Conservation (phyloP, 1,284 basidiomycete species). For the Apiotrichum gracile region DNA sequence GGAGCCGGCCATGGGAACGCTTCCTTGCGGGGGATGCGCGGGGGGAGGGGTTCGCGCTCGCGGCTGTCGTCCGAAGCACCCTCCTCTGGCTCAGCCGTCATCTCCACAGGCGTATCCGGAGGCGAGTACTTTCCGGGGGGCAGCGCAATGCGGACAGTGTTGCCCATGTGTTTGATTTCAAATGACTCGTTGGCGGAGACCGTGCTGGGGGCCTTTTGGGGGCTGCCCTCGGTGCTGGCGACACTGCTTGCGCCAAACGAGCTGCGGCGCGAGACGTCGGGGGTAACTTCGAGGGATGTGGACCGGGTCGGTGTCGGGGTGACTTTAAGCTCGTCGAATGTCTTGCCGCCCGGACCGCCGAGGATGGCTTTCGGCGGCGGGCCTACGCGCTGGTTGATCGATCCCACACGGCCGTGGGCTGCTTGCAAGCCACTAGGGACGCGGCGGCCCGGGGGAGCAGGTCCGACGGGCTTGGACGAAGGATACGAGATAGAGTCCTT, state of each 20-base stretch:
- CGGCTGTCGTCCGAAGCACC: background rate
- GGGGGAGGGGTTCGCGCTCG: background rate
- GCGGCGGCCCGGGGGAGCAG: background rate
- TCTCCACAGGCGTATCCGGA: constrained; percentile 16
- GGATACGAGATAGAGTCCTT: background rate
- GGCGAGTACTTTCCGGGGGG: constrained; percentile 22
- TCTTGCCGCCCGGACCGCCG: constrained; percentile 36
- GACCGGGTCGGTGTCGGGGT: constrained; percentile 2
- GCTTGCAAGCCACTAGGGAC: background rate
- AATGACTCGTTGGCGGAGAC: background rate
- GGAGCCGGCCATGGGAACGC: constrained; percentile 14
- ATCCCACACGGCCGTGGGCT: background rate
- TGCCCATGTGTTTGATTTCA: constrained; percentile 17
- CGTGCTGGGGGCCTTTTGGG: background rate
- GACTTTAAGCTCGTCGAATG: constrained; percentile 31
- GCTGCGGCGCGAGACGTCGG: background rate
- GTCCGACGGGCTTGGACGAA: background rate
- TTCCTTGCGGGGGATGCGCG: constrained; percentile 4
- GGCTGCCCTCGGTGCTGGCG: constrained; percentile 1
- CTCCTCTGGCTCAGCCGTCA: background rate
- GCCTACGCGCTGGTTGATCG: constrained; percentile 13
- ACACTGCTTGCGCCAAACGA: background rate
- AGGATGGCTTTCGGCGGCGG: constrained; percentile 39
- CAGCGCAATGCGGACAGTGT: constrained; percentile 18
- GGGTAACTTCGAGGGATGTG: constrained; percentile 1